Conservation (phyloP, 176 grass and related monocot genomes). For the Thalia dealbata region DNA sequence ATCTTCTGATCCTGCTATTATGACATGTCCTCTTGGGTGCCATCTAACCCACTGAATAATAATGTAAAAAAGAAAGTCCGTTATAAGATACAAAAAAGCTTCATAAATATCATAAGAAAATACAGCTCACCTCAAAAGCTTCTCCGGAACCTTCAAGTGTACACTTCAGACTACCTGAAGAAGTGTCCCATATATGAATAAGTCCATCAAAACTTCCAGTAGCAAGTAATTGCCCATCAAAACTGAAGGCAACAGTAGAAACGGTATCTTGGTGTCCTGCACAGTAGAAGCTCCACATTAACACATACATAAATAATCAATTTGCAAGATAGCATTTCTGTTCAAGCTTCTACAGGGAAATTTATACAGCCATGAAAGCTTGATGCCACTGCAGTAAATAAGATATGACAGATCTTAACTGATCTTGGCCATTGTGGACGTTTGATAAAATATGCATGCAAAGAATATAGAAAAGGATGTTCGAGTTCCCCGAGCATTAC, state of each 20-base stretch:
- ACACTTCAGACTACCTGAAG: conserved; percentile 39
- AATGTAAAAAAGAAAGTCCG: not conserved
- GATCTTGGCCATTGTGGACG: not conserved
- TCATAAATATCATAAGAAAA: conserved; percentile 4
- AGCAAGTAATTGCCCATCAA: conserved; percentile 76
- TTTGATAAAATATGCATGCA: not conserved
- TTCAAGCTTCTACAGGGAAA: not conserved
- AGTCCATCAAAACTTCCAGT: conserved; percentile 73
- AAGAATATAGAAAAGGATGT: not conserved
- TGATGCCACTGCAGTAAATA: not conserved
- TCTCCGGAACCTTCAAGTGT: conserved; percentile 70
- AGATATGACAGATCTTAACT: not conserved
- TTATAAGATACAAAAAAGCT: not conserved
- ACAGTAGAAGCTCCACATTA: not conserved
- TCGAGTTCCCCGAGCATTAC: not conserved
- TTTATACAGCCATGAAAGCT: not conserved
- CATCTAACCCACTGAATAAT: conserved; percentile 84
- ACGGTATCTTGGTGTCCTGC: conserved; percentile 73
- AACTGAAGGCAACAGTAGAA: conserved; percentile 57
- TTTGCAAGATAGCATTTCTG: not conserved
- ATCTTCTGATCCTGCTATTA: conserved; percentile 89
- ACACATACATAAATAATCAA: not conserved
- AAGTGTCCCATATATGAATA: conserved; percentile 61
- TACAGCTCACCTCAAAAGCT: conserved; percentile 66
- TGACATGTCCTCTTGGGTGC: conserved; percentile 68